These are phyloP conservation scores for Coprinopsis marcescibilis DNA, from an alignment of 768 basidiomycete species.

Conservation along the genomic window DNA sequence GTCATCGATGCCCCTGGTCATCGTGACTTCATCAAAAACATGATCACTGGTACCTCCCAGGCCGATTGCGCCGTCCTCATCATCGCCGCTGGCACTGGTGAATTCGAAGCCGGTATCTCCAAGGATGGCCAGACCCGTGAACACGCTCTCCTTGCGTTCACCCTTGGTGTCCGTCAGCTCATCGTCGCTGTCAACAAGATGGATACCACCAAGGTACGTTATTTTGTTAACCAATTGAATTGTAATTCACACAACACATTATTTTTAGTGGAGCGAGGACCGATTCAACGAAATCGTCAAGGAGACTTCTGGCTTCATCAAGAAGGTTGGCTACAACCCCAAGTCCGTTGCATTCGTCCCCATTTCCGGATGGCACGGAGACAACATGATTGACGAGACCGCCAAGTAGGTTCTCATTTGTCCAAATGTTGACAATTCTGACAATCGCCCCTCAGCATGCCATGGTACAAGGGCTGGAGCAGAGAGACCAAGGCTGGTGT, in stretches of 20 bases:
- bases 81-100: conserved; percentile 98
- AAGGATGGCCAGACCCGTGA: conserved; percentile 99
- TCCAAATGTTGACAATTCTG: neutral
- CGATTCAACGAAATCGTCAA: conserved; percentile 99
- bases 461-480: conserved; percentile 99
- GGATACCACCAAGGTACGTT: conserved; percentile 92
- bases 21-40: conserved; percentile 99
- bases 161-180: conserved; percentile 99
- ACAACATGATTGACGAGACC: conserved; percentile 99
- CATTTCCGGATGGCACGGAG: conserved; percentile 99
- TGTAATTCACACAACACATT: conserved; percentile 3
- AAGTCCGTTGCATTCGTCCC: conserved; percentile 98
- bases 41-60: conserved; percentile 99
- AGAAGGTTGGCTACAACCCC: conserved; percentile 99
- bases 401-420: conserved; percentile 55
- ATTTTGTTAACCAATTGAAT: neutral
- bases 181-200: conserved; percentile 99
- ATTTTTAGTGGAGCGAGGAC: conserved; percentile 89
- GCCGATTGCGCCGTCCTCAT: conserved; percentile 99
- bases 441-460: conserved; percentile 60
- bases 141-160: conserved; percentile 99
- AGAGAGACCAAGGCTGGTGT: conserved; percentile 93
- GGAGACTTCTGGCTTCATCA: conserved; percentile 96
- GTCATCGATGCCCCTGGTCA: conserved; percentile 99
- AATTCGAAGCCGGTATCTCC: conserved; percentile 99